Evolutionary conservation across 257 asterid genomes (phyloP), one percentile per base, ranked within the genome.

Genomic region (Forsythia suspensa): DNA sequence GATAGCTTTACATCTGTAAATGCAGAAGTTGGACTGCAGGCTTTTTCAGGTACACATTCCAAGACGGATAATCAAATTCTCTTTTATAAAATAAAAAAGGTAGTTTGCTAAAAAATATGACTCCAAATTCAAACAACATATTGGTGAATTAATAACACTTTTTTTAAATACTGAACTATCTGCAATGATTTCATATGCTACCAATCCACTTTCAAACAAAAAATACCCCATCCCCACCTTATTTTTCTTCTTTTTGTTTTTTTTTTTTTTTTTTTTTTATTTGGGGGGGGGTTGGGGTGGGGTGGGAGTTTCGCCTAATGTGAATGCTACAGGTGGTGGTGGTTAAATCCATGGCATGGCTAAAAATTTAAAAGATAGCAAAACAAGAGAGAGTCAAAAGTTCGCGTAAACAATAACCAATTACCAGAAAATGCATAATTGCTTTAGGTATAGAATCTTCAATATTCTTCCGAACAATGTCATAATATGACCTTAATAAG

Each of bases 351-450:
- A 16, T 6, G 3, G 65, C 29, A 16, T 6, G 3, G 65, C 38
- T 11, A 24, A 24, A 63, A 21, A 21, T 63, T 21, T 29, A 11
- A 9, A 63, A 24, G 69, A 59, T 39, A 51, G 72, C 39, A 63
- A 72, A 75, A 52, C 52, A 78, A 51, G 38, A 21, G 70, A 21
- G 24, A 7, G 61, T 5, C 36, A 69, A 77, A 70, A 80, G 79
- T 18, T 40, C 43, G 51, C 37, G 61, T 21, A 21, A 52, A 51
- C 39, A 51, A 74, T 5, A 66, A 29, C 41, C 59, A 34, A 39
- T 73, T 90, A 90, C 94, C 92, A 91, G 89, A 75, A 90, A 91
- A 82, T 91, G 92, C 97, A 91, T 91, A 70, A 91, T 88, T 63
- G 94, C 94, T 82, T 91, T 91, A n/a, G 94, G 97, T 51, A 90